These are phyloP conservation scores for Puccinia polysora DNA, from an alignment of 1,284 basidiomycete genomes.

Conservation along the genomic window DNA sequence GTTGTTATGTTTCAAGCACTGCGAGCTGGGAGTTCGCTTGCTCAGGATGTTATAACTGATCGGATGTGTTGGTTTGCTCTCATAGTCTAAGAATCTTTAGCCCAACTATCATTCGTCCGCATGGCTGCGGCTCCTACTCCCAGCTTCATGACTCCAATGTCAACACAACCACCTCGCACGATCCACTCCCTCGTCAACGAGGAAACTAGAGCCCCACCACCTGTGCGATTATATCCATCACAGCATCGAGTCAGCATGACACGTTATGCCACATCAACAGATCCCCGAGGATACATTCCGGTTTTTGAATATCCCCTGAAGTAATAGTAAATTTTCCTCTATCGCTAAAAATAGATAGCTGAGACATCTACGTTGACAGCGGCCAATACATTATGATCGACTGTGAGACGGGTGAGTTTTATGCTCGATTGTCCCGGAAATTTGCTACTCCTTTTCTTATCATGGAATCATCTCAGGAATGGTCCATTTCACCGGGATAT, in stretches of 20 bases:
- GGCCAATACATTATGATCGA: constrained; percentile 89
- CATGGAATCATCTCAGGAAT: constrained; percentile 14
- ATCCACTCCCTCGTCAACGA: constrained; percentile 39
- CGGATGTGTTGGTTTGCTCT: no score
- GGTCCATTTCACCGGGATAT: constrained; percentile 45
- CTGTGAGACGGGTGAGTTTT: constrained; percentile 62
- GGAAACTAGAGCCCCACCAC: constrained; percentile 29
- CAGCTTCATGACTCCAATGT: constrained; percentile 27
- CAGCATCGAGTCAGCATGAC: constrained; percentile 75
- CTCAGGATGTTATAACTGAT: no score
- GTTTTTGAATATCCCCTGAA: constrained; percentile 80
- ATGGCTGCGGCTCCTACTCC: constrained; percentile 29
- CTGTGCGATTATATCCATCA: constrained; percentile 53
- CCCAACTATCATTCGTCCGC: no score
- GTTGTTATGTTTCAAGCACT: no score
- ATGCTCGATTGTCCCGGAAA: constrained; percentile 2
- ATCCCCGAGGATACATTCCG: constrained; percentile 77
- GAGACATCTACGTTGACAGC: constrained; percentile 26
- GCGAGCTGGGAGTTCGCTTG: no score
- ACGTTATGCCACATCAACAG: constrained; percentile 77
- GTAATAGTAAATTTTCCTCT: constrained; percentile 2
- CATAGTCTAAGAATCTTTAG: no score
- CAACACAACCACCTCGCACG: constrained; percentile 39
- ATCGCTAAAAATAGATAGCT: constrained; percentile 9
- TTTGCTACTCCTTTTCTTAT: no score